These are phyloP conservation scores for Penicillium taxi DNA, from an alignment of 495 filamentous ascomycete species.

Conservation along the genomic window DNA sequence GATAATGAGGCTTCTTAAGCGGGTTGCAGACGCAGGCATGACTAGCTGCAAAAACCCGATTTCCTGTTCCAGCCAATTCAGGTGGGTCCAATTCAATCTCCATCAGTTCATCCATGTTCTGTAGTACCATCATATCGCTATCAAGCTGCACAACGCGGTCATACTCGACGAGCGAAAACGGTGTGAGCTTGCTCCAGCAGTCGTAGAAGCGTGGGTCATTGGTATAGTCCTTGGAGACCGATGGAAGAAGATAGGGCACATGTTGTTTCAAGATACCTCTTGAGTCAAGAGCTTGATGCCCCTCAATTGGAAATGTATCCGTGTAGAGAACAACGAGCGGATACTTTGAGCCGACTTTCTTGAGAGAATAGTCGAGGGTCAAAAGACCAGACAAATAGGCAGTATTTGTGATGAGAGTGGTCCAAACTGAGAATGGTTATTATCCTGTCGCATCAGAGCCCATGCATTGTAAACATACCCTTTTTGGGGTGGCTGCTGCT, in stretches of 20 bases:
- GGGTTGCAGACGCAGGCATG: constrained; percentile 84
- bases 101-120: constrained; percentile 86
- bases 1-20: constrained; percentile 65
- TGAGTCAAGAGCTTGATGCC: constrained; percentile 53
- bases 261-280: constrained; percentile 55
- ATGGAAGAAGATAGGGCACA: constrained; percentile 57
- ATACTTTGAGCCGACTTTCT: constrained; percentile 49
- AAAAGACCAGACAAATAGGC: constrained; percentile 66
- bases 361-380: constrained; percentile 62
- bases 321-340: constrained; percentile 74
- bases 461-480: too few relatives aligned
- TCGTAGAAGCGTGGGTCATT: constrained; percentile 72
- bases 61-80: constrained; percentile 40
- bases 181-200: constrained; percentile 76
- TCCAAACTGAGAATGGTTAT: constrained; percentile 55
- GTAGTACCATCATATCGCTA: constrained; percentile 69
- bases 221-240: constrained; percentile 43
- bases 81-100: constrained; percentile 58
- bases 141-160: constrained; percentile 69
- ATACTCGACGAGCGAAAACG: constrained; percentile 63
- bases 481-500: too few relatives aligned
- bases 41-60: constrained; percentile 60
- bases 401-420: constrained; percentile 70
- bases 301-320: constrained; percentile 53
- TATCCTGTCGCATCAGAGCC: too few relatives aligned